These are phyloP conservation scores for Adansonia rubrostipa DNA, from an alignment of 441 rosid genomes.

Conservation along the genomic window DNA sequence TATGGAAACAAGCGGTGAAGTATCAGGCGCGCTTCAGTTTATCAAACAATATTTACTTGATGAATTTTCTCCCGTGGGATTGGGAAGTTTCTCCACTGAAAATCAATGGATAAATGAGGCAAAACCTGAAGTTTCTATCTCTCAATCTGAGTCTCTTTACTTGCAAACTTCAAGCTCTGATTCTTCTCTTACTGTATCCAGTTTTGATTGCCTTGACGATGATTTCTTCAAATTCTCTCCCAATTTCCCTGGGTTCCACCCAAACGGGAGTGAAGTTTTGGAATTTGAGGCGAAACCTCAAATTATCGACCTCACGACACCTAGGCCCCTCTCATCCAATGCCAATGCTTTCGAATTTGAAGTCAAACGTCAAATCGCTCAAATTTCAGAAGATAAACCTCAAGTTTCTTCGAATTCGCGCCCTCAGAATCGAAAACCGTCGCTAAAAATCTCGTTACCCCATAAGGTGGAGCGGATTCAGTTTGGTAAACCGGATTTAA, in stretches of 20 bases:
- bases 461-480: constrained; percentile 49
- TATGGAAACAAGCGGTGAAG: constrained; percentile 43
- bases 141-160: constrained; percentile 10
- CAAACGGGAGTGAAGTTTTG: constrained; percentile 26
- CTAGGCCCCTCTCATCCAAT: constrained; percentile 20
- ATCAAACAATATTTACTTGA: constrained; percentile 58
- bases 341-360: constrained; percentile 26
- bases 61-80: constrained; percentile 50
- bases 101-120: constrained; percentile 32
- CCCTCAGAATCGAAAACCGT: constrained; percentile 42
- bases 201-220: constrained; percentile 24
- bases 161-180: constrained; percentile 33
- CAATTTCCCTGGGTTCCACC: constrained; percentile 18
- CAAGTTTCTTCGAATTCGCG: not conserved
- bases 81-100: not conserved
- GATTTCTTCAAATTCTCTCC: constrained; percentile 33
- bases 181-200: constrained; percentile 29
- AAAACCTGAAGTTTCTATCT: constrained; percentile 19
- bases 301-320: constrained; percentile 42
- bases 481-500: constrained; percentile 34
- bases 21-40: constrained; percentile 43
- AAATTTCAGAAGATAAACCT: constrained; percentile 19
- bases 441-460: constrained; percentile 54
- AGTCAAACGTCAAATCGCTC: constrained; percentile 20
- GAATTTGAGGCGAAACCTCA: constrained; percentile 49